A percentile compares a stretch with the other conserved stretches of the same genome.
Conservation (phyloP, 768 basidiomycete genomes). For the Boletus insuetus region DNA sequence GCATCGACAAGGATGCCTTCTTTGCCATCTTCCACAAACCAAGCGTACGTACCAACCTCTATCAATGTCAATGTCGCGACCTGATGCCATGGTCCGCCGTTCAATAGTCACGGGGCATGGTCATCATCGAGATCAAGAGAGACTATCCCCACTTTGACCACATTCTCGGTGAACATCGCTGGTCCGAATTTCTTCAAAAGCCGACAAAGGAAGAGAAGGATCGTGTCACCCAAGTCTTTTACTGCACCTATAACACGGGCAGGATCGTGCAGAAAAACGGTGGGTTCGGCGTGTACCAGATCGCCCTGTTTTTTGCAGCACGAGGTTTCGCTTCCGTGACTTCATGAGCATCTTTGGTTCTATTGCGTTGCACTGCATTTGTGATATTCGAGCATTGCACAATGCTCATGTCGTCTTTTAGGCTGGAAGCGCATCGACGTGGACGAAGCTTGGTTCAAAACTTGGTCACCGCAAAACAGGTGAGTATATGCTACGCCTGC, state of each 20-base stretch:
- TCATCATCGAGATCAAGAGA: constrained; percentile 43
- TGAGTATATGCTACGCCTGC: constrained; percentile 8
- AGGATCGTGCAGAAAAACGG: constrained; percentile 46
- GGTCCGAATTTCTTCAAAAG: constrained; percentile 37
- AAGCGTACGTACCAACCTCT: constrained; percentile 31
- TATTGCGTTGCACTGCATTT: not conserved
- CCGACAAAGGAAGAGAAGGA: constrained; percentile 31
- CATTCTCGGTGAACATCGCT: constrained; percentile 43
- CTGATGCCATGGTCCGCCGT: not conserved
- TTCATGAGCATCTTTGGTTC: not conserved
- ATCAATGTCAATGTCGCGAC: not conserved
- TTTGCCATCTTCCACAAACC: constrained; percentile 46
- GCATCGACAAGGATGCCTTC: constrained; percentile 34
- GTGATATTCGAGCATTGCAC: not conserved
- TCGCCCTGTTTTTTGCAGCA: not conserved
- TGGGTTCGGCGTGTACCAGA: constrained; percentile 18
- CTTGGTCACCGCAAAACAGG: constrained; percentile 27
- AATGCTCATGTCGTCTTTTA: constrained; percentile 11
- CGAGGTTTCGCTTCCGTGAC: not conserved
- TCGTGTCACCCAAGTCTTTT: constrained; percentile 36
- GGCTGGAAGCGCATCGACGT: constrained; percentile 49
- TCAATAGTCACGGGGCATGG: constrained; percentile 40
- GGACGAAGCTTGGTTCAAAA: constrained; percentile 41
- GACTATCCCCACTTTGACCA: constrained; percentile 29
- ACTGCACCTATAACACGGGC: constrained; percentile 36